Evolutionary conservation across 2,329 filamentous ascomycete genomes (phyloP).

Genomic region (Calonectria ilicicola): DNA sequence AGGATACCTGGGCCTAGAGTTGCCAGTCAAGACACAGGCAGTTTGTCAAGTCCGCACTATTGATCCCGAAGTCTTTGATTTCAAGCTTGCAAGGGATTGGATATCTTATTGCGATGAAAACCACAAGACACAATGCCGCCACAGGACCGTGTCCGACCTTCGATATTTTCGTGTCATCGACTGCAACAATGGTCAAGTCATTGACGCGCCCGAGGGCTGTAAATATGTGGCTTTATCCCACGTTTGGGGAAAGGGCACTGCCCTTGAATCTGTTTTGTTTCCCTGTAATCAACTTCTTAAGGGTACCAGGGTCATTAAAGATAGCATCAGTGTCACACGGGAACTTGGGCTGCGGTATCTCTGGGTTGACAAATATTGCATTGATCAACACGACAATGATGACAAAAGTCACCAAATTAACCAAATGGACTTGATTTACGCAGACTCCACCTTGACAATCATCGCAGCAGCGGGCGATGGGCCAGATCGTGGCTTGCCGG

Average conservation of each 20-base stretch:
- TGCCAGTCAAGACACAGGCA: not conserved
- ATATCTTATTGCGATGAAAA: not conserved
- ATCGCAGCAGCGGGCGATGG: not conserved
- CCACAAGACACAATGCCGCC: not conserved
- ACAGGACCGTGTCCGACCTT: not conserved
- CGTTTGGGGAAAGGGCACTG: not conserved
- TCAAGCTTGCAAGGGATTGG: not conserved
- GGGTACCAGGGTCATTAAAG: not conserved
- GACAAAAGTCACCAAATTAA: not conserved
- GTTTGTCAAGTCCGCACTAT: not conserved
- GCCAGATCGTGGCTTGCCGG: not conserved
- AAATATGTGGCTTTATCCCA: not conserved
- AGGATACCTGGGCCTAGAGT: not conserved
- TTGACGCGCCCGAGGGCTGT: not conserved
- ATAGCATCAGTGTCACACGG: not conserved
- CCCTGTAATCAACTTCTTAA: not conserved
- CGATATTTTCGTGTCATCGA: not conserved
- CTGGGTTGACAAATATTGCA: slow-evolving; percentile 1
- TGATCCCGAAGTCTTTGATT: not conserved
- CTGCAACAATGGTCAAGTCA: not conserved
- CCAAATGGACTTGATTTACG: not conserved
- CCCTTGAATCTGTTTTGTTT: not conserved
- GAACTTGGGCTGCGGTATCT: not conserved
- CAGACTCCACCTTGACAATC: not conserved
- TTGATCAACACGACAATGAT: not conserved